Base-by-base conservation (phyloP, 257 asterid genomes). In the Nicotiana paniculata region DNA sequence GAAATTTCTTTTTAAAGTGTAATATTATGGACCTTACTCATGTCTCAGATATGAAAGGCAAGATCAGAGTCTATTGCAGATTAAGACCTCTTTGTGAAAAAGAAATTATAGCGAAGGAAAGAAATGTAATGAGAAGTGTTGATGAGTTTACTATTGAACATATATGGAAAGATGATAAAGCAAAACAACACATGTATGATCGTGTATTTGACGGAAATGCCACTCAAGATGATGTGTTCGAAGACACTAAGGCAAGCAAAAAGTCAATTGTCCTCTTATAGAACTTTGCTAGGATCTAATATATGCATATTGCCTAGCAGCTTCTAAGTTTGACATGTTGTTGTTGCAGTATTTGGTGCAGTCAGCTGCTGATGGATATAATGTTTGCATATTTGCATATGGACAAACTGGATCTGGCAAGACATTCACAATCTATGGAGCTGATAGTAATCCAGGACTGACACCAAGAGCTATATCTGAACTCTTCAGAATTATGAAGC, bases 351-450 rank as follows among this genome's bases (percentile, higher is more conserved):
- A 93, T 84, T 89, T 96, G 89, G 93, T 96, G 75, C 99, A 96
- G 89, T 96, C 99, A 77, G 97, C 99, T 63, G 90, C 93, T 59
- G 99, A 96, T 91, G 99, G 99, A 70, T 96, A 84, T 86, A 96
- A 94, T 32, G 98, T 96, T 7, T 96, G 99, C 88, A 93, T 96
- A 82, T 96, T 96, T 88, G 99, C 99, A 13, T 96, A 96, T 54
- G 99, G 99, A 3, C 99, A 96, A 91, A 96, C 99, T 83, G 99
- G 99, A 70, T 96, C 99, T 6, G 99, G 99, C 84, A 96, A 96
- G 88, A 96, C 99, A 76, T 91, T 93, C 77, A 96, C 99, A 9
- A 94, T 96, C 77, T 96, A 93, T 85, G 99, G 99, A 81, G 89
- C 98, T 24, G 98, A 93, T 70, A 82, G 81, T 80, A 90, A 92